Conservation (phyloP, 129 eudicot species). For the Artemisia tridentata region DNA sequence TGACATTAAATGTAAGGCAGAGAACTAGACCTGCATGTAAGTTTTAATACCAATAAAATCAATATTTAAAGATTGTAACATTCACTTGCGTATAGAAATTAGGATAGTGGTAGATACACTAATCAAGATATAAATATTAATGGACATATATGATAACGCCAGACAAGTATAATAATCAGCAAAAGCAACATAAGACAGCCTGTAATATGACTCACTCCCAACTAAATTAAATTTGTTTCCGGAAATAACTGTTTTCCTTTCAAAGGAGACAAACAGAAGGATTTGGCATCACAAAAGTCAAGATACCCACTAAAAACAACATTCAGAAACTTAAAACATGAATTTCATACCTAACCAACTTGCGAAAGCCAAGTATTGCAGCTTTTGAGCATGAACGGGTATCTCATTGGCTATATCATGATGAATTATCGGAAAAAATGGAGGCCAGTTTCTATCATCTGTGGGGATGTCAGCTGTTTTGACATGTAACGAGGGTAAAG, state of each 20-base stretch:
- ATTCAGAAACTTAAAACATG: conserved; percentile 15
- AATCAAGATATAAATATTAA: background rate
- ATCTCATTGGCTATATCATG: conserved; percentile 98
- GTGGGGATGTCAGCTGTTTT: conserved; percentile 68
- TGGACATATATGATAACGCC: background rate
- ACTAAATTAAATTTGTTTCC: background rate
- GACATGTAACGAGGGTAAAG: conserved; percentile 22
- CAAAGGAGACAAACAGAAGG: conserved; percentile 1
- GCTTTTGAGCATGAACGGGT: conserved; percentile 93
- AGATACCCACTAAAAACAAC: conserved; percentile 3
- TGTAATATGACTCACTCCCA: background rate
- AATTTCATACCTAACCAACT: conserved; percentile 91
- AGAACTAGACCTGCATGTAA: conserved; percentile 73
- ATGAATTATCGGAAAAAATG: conserved; percentile 92
- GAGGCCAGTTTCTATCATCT: conserved; percentile 95
- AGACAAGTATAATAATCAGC: background rate
- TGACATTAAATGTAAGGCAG: conserved; percentile 75
- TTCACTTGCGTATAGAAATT: background rate
- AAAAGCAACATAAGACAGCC: conserved; percentile 6
- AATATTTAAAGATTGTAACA: conserved; percentile 7
- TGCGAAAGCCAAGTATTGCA: conserved; percentile 98
- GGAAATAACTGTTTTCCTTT: conserved; percentile 11
- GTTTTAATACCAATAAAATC: background rate
- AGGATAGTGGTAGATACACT: background rate
- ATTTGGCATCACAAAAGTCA: background rate